Conservation (phyloP, 305 asterid genomes). For the Withania somnifera region DNA sequence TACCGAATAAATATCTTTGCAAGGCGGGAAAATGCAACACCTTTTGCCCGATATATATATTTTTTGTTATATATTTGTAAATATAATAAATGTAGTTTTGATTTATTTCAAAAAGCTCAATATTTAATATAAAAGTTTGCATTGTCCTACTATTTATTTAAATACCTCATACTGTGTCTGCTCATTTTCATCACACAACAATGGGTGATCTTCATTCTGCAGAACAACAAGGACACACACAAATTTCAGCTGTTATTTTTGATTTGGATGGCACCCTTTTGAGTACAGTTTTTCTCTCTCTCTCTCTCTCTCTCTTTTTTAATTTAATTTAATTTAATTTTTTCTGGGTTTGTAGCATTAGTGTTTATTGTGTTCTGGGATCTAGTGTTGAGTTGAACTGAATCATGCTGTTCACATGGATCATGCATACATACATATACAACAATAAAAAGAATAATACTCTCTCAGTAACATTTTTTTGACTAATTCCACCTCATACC, state of each 20-base stretch:
- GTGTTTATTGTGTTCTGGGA: neutral
- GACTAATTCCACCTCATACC: too few relatives aligned
- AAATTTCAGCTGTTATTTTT: constrained; percentile 56
- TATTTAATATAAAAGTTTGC: too few relatives aligned
- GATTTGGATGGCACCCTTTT: constrained; percentile 94
- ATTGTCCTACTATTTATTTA: too few relatives aligned
- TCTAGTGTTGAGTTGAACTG: neutral
- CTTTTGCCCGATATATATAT: too few relatives aligned
- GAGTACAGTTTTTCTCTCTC: constrained; percentile 30
- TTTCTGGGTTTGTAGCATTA: neutral
- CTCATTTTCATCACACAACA: neutral
- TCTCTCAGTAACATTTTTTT: neutral
- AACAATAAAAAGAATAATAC: too few relatives aligned
- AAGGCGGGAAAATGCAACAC: constrained; percentile 13
- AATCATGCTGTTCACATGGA: neutral
- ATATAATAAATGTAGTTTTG: too few relatives aligned
- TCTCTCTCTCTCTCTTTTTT: neutral
- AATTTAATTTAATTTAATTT: neutral
- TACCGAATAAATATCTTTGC: neutral
- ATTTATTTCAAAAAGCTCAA: too few relatives aligned
- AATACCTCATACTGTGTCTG: neutral
- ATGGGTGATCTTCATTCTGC: constrained; percentile 16
- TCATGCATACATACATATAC: neutral
- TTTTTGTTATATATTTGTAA: too few relatives aligned
- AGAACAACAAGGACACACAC: constrained; percentile 1